Evolutionary conservation across 257 asterid genomes (phyloP).

Genomic region (Fraxinus excelsior): DNA sequence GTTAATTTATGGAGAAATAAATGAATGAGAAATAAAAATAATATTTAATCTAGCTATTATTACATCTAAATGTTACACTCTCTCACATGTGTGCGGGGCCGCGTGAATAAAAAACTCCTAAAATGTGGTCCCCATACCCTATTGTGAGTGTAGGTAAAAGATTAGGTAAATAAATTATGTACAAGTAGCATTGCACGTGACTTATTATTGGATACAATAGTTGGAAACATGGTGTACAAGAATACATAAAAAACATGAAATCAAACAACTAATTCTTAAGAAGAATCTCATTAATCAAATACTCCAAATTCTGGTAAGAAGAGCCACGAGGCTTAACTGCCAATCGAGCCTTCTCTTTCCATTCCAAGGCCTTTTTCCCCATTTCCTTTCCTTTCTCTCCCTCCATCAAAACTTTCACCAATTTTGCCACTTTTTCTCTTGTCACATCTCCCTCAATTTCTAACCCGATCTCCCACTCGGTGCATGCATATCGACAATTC

Average conservation of each 20-base stretch:
- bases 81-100: too few relatives aligned
- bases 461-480: not conserved
- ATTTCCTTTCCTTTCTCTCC: not conserved
- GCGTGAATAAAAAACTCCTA: too few relatives aligned
- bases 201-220: not conserved
- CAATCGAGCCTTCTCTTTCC: not conserved
- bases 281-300: slow-evolving; percentile 44
- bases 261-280: slow-evolving; percentile 29
- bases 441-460: not conserved
- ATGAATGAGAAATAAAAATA: too few relatives aligned
- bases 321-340: not conserved
- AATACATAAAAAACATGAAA: not conserved
- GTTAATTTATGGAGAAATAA: too few relatives aligned
- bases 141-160: too few relatives aligned
- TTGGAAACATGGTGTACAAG: not conserved
- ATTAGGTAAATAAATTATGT: too few relatives aligned
- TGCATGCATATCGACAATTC: not conserved
- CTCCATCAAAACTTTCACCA: not conserved
- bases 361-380: not conserved
- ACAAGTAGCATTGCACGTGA: too few relatives aligned
- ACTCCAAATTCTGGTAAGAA: slow-evolving; percentile 31
- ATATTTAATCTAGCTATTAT: too few relatives aligned
- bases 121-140: too few relatives aligned
- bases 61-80: too few relatives aligned
- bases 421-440: not conserved